Base-by-base conservation (phyloP, 352 stramenopile genomes). In the Pythium monospermum region DNA sequence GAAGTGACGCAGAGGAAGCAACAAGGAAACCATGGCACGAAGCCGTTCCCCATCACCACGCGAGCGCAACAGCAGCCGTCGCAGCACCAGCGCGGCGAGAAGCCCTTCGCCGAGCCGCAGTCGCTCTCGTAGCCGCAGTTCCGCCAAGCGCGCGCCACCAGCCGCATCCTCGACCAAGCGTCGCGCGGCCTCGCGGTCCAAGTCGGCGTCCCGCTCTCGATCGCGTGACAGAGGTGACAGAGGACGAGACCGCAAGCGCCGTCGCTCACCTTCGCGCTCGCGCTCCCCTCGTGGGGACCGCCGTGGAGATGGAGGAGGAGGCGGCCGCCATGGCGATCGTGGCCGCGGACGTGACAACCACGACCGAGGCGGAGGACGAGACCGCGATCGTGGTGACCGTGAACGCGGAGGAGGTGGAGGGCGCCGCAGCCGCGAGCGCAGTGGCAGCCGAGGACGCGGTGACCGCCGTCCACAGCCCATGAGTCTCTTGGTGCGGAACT, bases 41-140 rank as follows among this genome's bases (percentile, higher is more conserved):
- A 52, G 49, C 58, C 71, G 71, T 37, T 84, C 75, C 37, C 46
- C 62, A n/a, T 86, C 75, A 28, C 72, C 75, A 40, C 70, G 71
- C 52, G 56, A 51, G 31, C 64, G 58, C 27, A 54, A 58, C 40
- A 69, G 68, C 47, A 54, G 49, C 27, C 26, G 45, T 30, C 60
- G 54, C 22, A 46, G 53, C 26, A 36, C 49, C 19, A 68, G 68
- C 26, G 54, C 54, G n/a, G 42, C 26, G 3, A 39, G 49, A 39
- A 63, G 28, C 58, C 68, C 66, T 32, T 79, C 68, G 41, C 33
- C 41, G 7, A 66, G 49, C 27, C 49, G 44, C 33, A 60, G 53
- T 41, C 64, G 57, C n/a, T 44, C 40, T 23, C 50, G 42, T 19
- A 46, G 44, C 16, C 38, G 52, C 49, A 76, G 65, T 4, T 33